Evolutionary conservation across 2,329 filamentous ascomycete genomes (phyloP).

Genomic region (Colletotrichum ledebouriae): DNA sequence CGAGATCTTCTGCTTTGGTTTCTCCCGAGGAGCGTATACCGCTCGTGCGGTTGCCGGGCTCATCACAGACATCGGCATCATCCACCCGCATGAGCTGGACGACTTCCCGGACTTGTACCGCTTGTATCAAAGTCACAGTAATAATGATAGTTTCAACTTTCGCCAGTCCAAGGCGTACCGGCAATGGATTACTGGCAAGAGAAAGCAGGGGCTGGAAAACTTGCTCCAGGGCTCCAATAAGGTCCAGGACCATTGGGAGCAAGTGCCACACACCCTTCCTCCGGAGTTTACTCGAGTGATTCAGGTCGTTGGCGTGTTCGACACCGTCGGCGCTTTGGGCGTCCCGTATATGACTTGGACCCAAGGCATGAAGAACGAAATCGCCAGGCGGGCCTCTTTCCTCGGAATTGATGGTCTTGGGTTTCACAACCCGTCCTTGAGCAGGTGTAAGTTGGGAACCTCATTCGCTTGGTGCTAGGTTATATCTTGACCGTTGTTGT

Average conservation of each 20-base stretch:
- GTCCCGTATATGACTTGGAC: background rate
- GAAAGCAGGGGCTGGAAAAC: background rate
- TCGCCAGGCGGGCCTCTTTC: rapidly evolving
- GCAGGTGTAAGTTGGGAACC: constrained; percentile 20
- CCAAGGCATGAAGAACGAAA: rapidly evolving
- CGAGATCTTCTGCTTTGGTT: constrained; percentile 54
- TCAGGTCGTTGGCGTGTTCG: constrained; percentile 36
- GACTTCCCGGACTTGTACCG: constrained; percentile 37
- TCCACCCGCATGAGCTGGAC: constrained; percentile 38
- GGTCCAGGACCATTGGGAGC: background rate
- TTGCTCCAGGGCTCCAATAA: background rate
- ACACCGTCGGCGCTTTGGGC: constrained; percentile 39
- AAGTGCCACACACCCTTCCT: constrained; percentile 4
- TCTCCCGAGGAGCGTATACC: constrained; percentile 57
- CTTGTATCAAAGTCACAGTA: background rate
- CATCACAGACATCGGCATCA: constrained; percentile 47
- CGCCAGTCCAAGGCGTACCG: constrained; percentile 3
- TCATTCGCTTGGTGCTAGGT: no score
- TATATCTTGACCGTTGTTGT: no score
- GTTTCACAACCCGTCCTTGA: constrained; percentile 26
- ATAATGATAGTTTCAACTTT: constrained; percentile 6
- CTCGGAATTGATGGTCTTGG: constrained; percentile 20
- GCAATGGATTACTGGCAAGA: constrained; percentile 16
- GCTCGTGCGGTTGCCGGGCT: constrained; percentile 56
- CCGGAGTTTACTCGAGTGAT: constrained; percentile 16